Conservation (phyloP, 106 monocot species). For the Gastrodia elata region DNA sequence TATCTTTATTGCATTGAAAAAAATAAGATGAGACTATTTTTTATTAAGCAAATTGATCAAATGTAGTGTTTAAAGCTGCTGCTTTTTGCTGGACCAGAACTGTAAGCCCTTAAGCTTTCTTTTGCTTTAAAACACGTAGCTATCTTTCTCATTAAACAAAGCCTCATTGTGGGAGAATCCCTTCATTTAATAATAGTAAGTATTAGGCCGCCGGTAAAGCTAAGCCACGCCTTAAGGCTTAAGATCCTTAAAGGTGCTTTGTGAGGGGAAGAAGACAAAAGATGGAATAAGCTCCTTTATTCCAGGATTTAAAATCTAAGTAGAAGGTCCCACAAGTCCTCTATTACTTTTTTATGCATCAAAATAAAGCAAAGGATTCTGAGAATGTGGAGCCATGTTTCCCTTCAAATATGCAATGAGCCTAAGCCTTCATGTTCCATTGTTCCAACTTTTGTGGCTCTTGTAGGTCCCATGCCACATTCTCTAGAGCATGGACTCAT, state of each 20-base stretch:
- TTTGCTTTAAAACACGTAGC: neutral
- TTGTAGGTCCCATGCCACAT: conserved; percentile 2
- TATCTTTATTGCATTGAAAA: too few species aligned
- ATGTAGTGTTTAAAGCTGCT: neutral
- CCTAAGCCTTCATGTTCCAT: neutral
- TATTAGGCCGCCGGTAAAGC: neutral
- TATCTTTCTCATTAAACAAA: neutral
- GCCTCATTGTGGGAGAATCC: neutral
- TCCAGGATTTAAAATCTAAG: neutral
- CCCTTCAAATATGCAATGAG: neutral
- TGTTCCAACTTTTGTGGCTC: neutral
- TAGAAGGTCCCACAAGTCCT: neutral
- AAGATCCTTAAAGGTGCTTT: conserved; percentile 3
- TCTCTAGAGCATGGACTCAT: neutral
- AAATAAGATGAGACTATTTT: too few species aligned
- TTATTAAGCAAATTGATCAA: too few species aligned
- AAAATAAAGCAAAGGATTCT: neutral
- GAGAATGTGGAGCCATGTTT: conserved; percentile 4
- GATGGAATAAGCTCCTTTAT: neutral
- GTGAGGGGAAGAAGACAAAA: neutral
- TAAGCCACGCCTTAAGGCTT: neutral
- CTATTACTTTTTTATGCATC: neutral
- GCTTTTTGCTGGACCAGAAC: conserved; percentile 2
- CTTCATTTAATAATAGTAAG: neutral
- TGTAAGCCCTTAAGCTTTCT: neutral